Base-by-base conservation (phyloP, 371 early-diverging fungal genomes). In the Saksenaea oblongispora region DNA sequence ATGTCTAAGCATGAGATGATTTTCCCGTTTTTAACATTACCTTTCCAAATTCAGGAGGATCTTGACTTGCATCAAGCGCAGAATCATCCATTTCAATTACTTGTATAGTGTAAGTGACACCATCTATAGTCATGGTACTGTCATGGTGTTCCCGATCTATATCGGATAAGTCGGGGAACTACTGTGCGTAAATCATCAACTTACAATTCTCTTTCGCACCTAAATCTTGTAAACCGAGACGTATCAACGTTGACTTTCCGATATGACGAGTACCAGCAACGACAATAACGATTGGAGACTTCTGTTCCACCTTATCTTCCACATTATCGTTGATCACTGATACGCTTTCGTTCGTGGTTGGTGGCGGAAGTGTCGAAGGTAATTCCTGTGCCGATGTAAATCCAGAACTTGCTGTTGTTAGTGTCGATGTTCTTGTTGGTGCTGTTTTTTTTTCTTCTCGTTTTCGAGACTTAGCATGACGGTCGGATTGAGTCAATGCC, bases 201-300 rank as follows among this genome's bases (percentile, higher is more conserved):
- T 68, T 76, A 71, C 74, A 63, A 41, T 71, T 64, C 37, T 69
- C 59, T 51, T 68, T 71, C 31, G 65, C 55, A 55, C 58, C 61
- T 60, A 71, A 65, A 54, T 71, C 59, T 58, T 73, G 68, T 42
- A 71, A 42, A 14, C 74, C 76, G 37, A 73, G 60, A 34, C 67
- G 63, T 31, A 78, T 78, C 47, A 78, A 56, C 3, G 79, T 71
- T 24, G 79, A 74, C 51, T 76, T 79, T 41, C 76, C 79, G 41
- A 76, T 58, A 53, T 76, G 74, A 22, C 63, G 31, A 13, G 69
- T 63, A 5, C 79, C 79, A 58, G 63, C 60, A 42, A 78, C 69
- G 28, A 70, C 72, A 53, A 78, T 58, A 4, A 69, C 69, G 37
- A 71, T 27, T 15, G 69, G 22, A 22, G 51, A n/a, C 22, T 3